phyloP scores from a whole-genome alignment of 176 grass and related monocot species.

The Cenchrus fungigraminus region DNA sequence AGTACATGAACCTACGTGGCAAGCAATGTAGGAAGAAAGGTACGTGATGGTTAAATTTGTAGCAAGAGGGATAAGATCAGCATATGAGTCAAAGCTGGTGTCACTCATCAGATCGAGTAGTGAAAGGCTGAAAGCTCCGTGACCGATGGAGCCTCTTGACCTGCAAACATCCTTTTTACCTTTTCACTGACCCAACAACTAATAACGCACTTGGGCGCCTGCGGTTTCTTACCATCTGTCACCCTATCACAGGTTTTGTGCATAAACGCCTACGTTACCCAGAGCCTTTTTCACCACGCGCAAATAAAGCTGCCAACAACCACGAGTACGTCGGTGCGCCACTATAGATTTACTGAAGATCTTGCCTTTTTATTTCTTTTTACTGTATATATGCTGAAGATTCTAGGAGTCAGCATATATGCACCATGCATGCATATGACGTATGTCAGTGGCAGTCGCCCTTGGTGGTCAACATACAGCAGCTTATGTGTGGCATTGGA shows the following conservation, averaged over 20 bases:
- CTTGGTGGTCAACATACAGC: not conserved
- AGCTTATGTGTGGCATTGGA: not conserved
- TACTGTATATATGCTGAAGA: not conserved
- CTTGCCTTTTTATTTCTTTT: not conserved
- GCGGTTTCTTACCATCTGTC: not conserved
- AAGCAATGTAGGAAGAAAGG: not conserved
- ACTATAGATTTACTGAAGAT: not conserved
- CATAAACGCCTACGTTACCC: too few relatives aligned
- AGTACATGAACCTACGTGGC: not conserved
- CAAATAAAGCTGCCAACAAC: not conserved
- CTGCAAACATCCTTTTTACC: not conserved
- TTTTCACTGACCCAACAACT: conserved; percentile 23
- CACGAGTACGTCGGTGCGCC: too few relatives aligned
- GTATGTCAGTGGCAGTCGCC: not conserved
- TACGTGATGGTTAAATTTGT: not conserved
- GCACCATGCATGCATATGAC: not conserved
- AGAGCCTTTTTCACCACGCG: not conserved
- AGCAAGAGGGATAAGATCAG: conserved; percentile 1
- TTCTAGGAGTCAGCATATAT: not conserved
- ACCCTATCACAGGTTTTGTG: not conserved
- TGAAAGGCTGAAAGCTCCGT: not conserved
- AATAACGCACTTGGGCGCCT: not conserved
- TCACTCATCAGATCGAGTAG: not conserved
- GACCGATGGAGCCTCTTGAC: not conserved
- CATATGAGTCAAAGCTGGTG: too few relatives aligned